A percentile compares a stretch with the other conserved stretches of the same genome.
These are phyloP conservation scores for Jimgerdemannia lactiflua DNA, from an alignment of 192 early-diverging fungal genomes.

Conservation along the genomic window DNA sequence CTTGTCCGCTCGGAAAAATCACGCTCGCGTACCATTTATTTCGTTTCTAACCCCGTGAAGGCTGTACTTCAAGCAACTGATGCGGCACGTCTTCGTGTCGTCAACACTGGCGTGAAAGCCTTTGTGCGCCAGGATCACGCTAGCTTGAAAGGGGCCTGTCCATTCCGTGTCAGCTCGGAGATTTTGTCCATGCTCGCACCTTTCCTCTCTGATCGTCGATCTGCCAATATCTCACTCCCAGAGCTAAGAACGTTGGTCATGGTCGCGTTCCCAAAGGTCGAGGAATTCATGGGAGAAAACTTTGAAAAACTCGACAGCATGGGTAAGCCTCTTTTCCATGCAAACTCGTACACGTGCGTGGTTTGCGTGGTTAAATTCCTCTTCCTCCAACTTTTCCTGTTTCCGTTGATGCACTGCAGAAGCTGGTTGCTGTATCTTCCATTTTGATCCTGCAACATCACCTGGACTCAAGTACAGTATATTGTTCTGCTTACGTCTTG, in stretches of 20 bases:
- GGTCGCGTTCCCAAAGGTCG: conserved; percentile 40
- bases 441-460: conserved; percentile 41
- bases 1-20: conserved; percentile 79
- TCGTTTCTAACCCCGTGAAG: conserved; percentile 82
- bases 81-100: conserved; percentile 63
- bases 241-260: conserved; percentile 50
- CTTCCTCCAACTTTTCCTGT: too few relatives aligned
- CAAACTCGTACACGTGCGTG: background rate
- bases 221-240: conserved; percentile 39
- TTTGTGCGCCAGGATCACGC: conserved; percentile 77
- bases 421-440: conserved; percentile 57
- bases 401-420: conserved; percentile 7
- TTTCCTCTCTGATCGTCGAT: conserved; percentile 42
- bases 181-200: conserved; percentile 60
- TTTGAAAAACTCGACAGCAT: conserved; percentile 6
- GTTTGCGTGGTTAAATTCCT: background rate
- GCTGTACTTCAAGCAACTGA: conserved; percentile 61
- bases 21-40: conserved; percentile 75
- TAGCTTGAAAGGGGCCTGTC: conserved; percentile 43
- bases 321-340: conserved; percentile 4
- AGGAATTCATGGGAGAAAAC: conserved; percentile 20
- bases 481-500: too few relatives aligned
- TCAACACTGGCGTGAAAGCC: conserved; percentile 91
- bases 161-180: conserved; percentile 68
- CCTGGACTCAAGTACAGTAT: background rate